Conservation (phyloP, 495 filamentous ascomycete genomes). For the Stereocaulon alpinum region DNA sequence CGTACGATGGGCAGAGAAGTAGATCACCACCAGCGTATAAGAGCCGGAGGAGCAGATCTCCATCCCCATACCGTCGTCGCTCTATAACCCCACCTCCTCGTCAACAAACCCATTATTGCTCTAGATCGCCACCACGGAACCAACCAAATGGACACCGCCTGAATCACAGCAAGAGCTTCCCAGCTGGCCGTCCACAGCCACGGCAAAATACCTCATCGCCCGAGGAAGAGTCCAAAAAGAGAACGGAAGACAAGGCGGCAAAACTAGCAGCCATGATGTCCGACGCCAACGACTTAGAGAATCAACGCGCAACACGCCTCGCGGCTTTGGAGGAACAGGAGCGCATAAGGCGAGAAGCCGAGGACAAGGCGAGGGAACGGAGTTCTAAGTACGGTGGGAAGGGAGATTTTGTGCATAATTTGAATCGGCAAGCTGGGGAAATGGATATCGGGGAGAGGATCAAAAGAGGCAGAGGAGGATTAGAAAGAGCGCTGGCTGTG, state of each 20-base stretch:
- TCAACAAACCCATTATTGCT: not conserved
- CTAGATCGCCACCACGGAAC: conserved; percentile 23
- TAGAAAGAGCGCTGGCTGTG: conserved; percentile 24
- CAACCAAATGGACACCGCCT: conserved; percentile 24
- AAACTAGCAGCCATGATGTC: conserved; percentile 83
- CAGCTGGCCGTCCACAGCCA: conserved; percentile 5
- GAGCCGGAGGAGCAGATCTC: too few species aligned
- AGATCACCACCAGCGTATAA: conserved; percentile 23
- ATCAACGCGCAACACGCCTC: conserved; percentile 60
- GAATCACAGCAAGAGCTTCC: conserved; percentile 23
- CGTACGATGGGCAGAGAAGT: conserved; percentile 15
- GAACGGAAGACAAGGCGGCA: conserved; percentile 34
- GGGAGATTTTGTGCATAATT: conserved; percentile 47
- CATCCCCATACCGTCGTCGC: not conserved
- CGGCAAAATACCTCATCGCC: conserved; percentile 25
- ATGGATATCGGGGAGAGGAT: conserved; percentile 47
- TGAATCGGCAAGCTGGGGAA: conserved; percentile 50
- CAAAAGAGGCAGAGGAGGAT: conserved; percentile 42
- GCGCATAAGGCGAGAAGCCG: conserved; percentile 49
- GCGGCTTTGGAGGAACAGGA: conserved; percentile 57
- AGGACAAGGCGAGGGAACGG: conserved; percentile 47
- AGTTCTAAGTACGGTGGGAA: conserved; percentile 52
- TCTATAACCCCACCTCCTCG: not conserved
- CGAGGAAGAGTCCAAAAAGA: conserved; percentile 5
- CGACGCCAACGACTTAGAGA: conserved; percentile 69